Conservation (phyloP, 805 yeast species). For the Metschnikowia kunwiensis region DNA sequence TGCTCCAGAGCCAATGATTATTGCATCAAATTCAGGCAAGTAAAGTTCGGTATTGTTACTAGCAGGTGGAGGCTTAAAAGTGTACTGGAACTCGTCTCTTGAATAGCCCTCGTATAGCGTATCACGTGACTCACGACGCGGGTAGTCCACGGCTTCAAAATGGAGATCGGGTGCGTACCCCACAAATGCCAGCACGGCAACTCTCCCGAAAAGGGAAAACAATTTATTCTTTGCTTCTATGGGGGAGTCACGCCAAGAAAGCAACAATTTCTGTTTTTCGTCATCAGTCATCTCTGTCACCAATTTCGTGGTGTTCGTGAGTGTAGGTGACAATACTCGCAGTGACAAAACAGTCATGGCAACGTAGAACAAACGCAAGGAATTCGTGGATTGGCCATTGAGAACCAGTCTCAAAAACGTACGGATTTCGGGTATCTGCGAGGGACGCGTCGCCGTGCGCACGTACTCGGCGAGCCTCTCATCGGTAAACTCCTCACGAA, state of each 20-base stretch:
- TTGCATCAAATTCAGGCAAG: slow-evolving; percentile 41
- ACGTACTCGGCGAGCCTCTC: slow-evolving; percentile 30
- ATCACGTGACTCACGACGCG: slow-evolving; percentile 31
- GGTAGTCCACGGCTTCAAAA: slow-evolving; percentile 37
- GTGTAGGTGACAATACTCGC: slow-evolving; percentile 26
- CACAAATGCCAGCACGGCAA: slow-evolving; percentile 27
- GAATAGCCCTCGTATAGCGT: slow-evolving; percentile 24
- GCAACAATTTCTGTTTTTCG: slow-evolving; percentile 33
- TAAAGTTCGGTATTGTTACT: slow-evolving; percentile 29
- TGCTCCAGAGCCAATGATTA: slow-evolving; percentile 51
- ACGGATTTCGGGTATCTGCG: slow-evolving; percentile 28
- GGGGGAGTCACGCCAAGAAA: slow-evolving; percentile 42
- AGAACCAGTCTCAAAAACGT: slow-evolving; percentile 15
- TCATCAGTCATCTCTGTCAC: slow-evolving; percentile 34
- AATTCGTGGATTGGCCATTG: slow-evolving; percentile 17
- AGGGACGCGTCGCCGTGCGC: slow-evolving; percentile 23
- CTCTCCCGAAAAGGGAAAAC: slow-evolving; percentile 26
- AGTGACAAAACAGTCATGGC: slow-evolving; percentile 28
- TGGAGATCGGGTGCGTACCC: slow-evolving; percentile 32
- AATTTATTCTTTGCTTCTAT: slow-evolving; percentile 34
- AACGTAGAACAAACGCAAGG: slow-evolving; percentile 24
- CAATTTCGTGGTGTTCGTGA: slow-evolving; percentile 34
- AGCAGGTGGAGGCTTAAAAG: slow-evolving; percentile 30
- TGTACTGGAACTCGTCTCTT: slow-evolving; percentile 27
- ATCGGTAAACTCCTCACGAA: slow-evolving; percentile 26